These are phyloP conservation scores for Schwanniomyces occidentalis DNA, from an alignment of 805 yeast species.

Conservation along the genomic window DNA sequence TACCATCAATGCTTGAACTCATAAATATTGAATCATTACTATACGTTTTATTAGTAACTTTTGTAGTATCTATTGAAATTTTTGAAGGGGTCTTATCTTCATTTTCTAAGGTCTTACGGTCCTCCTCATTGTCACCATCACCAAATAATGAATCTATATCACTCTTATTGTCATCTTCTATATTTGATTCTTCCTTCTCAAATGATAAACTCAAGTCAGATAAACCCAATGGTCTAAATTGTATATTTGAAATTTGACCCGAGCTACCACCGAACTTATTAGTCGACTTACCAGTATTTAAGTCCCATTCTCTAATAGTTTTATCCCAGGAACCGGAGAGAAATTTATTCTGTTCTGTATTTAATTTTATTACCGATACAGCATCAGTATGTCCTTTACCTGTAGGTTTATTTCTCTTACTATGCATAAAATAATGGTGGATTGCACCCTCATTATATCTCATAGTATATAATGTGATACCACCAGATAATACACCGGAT, in stretches of 20 bases:
- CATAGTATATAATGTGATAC: constrained; percentile 80
- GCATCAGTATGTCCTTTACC: constrained; percentile 63
- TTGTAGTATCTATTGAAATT: constrained; percentile 12
- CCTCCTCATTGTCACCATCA: constrained; percentile 38
- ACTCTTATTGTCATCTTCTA: constrained; percentile 20
- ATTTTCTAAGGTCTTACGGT: constrained; percentile 13
- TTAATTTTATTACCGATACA: constrained; percentile 69
- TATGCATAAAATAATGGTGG: constrained; percentile 64
- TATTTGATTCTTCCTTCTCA: constrained; percentile 14
- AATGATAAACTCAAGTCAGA: constrained; percentile 39
- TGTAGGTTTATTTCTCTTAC: constrained; percentile 26
- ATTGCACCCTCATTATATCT: constrained; percentile 80
- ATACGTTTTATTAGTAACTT: constrained; percentile 22
- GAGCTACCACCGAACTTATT: constrained; percentile 55
- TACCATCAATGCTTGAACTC: constrained; percentile 83
- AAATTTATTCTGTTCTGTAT: constrained; percentile 59
- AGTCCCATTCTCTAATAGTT: constrained; percentile 78
- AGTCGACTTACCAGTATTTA: constrained; percentile 62
- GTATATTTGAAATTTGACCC: constrained; percentile 79
- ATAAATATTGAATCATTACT: constrained; percentile 57
- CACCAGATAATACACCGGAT: constrained; percentile 82
- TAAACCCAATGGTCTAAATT: constrained; percentile 64
- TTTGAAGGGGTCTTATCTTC: constrained; percentile 14
- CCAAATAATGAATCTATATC: constrained; percentile 52
- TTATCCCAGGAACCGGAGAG: constrained; percentile 93